Conservation (phyloP, 352 stramenopile genomes). For the Globisporangium rhizosaccharum region DNA sequence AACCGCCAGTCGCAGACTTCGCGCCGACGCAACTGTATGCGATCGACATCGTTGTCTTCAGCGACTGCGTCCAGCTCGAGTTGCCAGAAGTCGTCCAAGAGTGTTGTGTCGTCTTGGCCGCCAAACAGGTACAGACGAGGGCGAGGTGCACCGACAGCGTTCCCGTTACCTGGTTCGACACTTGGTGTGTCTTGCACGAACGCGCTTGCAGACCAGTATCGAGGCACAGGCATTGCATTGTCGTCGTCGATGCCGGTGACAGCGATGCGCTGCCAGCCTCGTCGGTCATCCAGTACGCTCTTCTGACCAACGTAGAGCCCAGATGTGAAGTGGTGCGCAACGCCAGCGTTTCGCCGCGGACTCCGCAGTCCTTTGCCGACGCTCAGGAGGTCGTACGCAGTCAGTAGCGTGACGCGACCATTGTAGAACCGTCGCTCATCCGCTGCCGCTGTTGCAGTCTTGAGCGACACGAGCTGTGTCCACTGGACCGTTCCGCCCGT, state of each 20-base stretch:
- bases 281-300: conserved; percentile 30
- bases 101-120: conserved; percentile 59
- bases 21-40: conserved; percentile 16
- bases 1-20: conserved; percentile 43
- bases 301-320: conserved; percentile 32
- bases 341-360: conserved; percentile 10
- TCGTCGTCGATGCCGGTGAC: conserved; percentile 8
- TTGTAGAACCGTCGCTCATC: conserved; percentile 22
- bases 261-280: conserved; percentile 25
- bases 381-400: conserved; percentile 40
- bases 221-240: conserved; percentile 9
- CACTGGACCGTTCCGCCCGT: conserved; percentile 24
- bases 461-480: conserved; percentile 32
- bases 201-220: conserved; percentile 41
- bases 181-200: conserved; percentile 23
- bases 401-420: conserved; percentile 35
- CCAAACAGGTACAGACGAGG: conserved; percentile 49
- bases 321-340: conserved; percentile 23
- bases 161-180: not conserved
- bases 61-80: conserved; percentile 32
- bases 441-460: not conserved
- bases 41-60: conserved; percentile 20
- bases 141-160: not conserved
- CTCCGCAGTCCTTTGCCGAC: conserved; percentile 27
- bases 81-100: conserved; percentile 59